A percentile compares a stretch with the other conserved stretches of the same genome.
Conservation (phyloP, 345 rosid species). For the Syzygium aromaticum region DNA sequence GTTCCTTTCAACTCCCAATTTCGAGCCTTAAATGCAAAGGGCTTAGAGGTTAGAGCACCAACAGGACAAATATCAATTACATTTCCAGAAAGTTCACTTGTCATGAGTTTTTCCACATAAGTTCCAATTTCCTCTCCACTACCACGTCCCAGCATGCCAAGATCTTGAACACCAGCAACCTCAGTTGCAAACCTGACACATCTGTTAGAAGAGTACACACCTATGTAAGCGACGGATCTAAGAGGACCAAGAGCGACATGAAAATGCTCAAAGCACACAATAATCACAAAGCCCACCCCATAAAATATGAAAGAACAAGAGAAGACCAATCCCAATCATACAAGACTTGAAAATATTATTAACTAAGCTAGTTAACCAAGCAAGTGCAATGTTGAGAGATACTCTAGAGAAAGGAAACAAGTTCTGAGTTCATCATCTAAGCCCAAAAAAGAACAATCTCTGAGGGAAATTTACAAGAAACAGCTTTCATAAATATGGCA, state of each 20-base stretch:
- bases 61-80: conserved; percentile 98
- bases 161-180: conserved; percentile 97
- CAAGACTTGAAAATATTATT: neutral
- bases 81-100: conserved; percentile 98
- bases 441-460: neutral
- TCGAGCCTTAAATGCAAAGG: conserved; percentile 97
- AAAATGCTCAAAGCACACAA: neutral
- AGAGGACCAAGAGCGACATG: neutral
- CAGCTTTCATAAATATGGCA: neutral
- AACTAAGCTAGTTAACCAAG: neutral
- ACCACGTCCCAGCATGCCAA: conserved; percentile 98
- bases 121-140: conserved; percentile 99
- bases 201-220: conserved; percentile 23
- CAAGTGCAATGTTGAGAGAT: neutral
- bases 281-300: neutral
- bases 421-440: neutral
- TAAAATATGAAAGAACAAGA: neutral
- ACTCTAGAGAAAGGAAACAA: neutral
- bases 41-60: conserved; percentile 96
- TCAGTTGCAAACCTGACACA: conserved; percentile 98
- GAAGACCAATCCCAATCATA: neutral
- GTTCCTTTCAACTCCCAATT: conserved; percentile 99
- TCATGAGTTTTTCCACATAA: conserved; percentile 97
- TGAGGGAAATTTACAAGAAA: neutral
- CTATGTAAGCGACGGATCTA: neutral